Percentiles rank a stretch among this genome's conserved stretches.
Conservation (phyloP, 495 filamentous ascomycete genomes). For the Trichoderma virens region DNA sequence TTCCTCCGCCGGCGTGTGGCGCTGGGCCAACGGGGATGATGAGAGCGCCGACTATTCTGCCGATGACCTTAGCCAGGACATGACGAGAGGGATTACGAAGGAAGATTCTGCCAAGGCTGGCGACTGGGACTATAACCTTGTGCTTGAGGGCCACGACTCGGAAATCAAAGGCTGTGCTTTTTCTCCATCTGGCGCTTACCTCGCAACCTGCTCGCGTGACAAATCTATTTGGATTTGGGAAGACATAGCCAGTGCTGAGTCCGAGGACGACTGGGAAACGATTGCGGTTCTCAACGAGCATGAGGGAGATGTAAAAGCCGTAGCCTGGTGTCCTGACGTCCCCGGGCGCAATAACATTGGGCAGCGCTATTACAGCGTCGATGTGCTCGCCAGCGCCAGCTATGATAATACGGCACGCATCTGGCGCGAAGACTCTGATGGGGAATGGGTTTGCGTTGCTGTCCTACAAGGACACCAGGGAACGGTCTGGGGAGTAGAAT, state of each 20-base stretch:
- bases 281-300: constrained; percentile 91
- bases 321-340: constrained; percentile 74
- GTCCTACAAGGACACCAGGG: constrained; percentile 64
- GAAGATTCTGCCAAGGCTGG: constrained; percentile 18
- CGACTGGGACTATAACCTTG: constrained; percentile 72
- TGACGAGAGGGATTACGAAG: constrained; percentile 12
- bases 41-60: constrained; percentile 16
- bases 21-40: constrained; percentile 40
- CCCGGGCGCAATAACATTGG: constrained; percentile 33
- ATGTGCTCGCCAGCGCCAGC: constrained; percentile 73
- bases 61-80: constrained; percentile 15
- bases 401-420: constrained; percentile 89
- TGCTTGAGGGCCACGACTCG: constrained; percentile 87
- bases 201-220: constrained; percentile 86
- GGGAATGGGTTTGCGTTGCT: constrained; percentile 87
- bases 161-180: constrained; percentile 86
- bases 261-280: constrained; percentile 92
- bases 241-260: constrained; percentile 59
- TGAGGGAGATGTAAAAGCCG: constrained; percentile 87
- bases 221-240: constrained; percentile 99
- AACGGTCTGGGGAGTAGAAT: constrained; percentile 86
- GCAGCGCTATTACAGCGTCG: constrained; percentile 33
- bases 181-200: constrained; percentile 66
- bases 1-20: constrained; percentile 82
- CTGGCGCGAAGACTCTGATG: constrained; percentile 80